Evolutionary conservation across 495 filamentous ascomycete genomes (phyloP), one percentile per base, ranked within the genome.

Genomic region (Symbiotaphrina buchneri): DNA sequence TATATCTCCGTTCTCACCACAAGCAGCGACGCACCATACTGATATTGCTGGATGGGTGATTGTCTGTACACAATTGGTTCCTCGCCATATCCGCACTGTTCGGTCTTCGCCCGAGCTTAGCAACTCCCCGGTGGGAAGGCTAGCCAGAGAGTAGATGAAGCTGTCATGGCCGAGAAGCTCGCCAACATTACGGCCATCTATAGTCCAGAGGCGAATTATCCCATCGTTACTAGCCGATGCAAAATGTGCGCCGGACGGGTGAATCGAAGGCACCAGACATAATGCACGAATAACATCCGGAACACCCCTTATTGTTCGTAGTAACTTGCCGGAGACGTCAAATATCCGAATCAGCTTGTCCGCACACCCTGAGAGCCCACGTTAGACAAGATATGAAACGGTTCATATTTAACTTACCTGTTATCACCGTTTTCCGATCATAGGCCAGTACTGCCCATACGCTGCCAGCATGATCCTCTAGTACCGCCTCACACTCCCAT

Each of bases 11-110:
- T 64, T 91, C 30, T 74, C 71, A 4, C 56, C 28, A 42, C 78
- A 87, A 15, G 63, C 78, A 3, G 83, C 78, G 25, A 99, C 79
- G 24, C 66, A 56, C 90, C 90, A 99, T 1, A 99, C 83, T 0
- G 84, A 93, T 22, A 94, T 92, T 8, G 90, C 90, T 21, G 90
- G 90, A 47, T 93, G 90, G 3, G 84, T 93, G 36, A 99, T 95
- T 7, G 82, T 92, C 52, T 99, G 90, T 32, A 93, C 53, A 44
- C 84, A 94, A 29, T 83, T 58, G 11, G 51, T 65, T 22, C 70
- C 71, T 37, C 65, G 68, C 90, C 90, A 99, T 43, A 99, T 59
- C 30, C 80, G 60, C 11, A 85, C 65, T 6, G 90, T 93, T 28
- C 90, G 70, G 51, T 99, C 90, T 48, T 99, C 90, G 6, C 81